phyloP scores from a whole-genome alignment of 441 rosid genomes.

The Bocquillonia castaneifolia region DNA sequence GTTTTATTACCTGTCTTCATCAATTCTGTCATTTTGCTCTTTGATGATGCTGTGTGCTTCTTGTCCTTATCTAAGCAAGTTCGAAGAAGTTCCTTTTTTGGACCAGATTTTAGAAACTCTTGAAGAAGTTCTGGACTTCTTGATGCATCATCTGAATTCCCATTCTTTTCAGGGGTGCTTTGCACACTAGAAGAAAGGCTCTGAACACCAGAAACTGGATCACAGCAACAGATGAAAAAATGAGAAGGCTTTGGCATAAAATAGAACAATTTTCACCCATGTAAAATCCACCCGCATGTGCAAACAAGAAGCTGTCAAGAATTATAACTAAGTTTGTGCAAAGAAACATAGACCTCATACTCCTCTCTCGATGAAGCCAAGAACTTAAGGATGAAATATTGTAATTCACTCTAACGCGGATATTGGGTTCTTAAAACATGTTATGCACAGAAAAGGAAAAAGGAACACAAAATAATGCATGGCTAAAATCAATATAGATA shows the following conservation, averaged over 20 bases:
- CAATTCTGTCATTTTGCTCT: constrained; percentile 60
- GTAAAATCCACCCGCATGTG: not conserved
- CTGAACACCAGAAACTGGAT: constrained; percentile 52
- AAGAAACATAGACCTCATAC: not conserved
- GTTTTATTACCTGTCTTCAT: constrained; percentile 40
- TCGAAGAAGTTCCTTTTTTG: constrained; percentile 46
- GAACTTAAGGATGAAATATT: not conserved
- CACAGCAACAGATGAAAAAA: constrained; percentile 9
- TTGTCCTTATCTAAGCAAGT: constrained; percentile 46
- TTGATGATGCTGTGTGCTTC: constrained; percentile 45
- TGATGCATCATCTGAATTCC: constrained; percentile 53
- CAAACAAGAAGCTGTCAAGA: not conserved
- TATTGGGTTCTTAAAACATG: not conserved
- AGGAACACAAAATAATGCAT: not conserved
- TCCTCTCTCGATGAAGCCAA: not conserved
- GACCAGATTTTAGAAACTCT: constrained; percentile 56
- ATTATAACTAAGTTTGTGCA: not conserved
- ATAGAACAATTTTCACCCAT: not conserved
- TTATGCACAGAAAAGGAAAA: not conserved
- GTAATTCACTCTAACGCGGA: not conserved
- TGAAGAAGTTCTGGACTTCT: constrained; percentile 59
- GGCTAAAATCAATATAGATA: not conserved
- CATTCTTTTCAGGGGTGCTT: constrained; percentile 60
- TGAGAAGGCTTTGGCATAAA: constrained; percentile 10
- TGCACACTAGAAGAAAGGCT: constrained; percentile 65